Percentiles rank a stretch among this genome's conserved stretches.
These are phyloP conservation scores for Eucalyptus virginea DNA, from an alignment of 345 rosid species.

Conservation along the genomic window DNA sequence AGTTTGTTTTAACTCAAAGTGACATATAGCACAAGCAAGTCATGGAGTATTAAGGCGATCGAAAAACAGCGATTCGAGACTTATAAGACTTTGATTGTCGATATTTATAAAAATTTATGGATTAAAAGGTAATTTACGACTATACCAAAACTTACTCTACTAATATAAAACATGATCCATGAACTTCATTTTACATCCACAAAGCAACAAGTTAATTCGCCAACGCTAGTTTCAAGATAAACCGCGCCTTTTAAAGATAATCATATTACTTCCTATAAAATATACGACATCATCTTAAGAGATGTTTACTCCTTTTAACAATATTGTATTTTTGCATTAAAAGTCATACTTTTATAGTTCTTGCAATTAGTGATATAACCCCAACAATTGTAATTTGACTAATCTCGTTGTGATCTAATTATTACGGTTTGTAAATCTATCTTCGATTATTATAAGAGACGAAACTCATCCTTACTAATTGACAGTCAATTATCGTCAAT, in stretches of 20 bases:
- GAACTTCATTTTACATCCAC: background rate
- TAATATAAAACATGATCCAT: background rate
- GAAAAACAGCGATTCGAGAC: fast-evolving
- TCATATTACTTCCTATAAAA: background rate
- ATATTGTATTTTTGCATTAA: background rate
- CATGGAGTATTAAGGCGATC: background rate
- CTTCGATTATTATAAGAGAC: background rate
- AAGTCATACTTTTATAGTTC: background rate
- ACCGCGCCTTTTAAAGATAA: background rate
- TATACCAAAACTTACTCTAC: background rate
- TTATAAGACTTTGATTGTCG: background rate
- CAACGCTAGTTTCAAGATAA: background rate
- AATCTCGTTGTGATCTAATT: fast-evolving
- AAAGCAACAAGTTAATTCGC: background rate
- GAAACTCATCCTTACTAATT: background rate
- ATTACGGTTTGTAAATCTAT: background rate
- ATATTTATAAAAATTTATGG: background rate
- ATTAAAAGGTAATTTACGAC: background rate
- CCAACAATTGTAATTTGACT: background rate
- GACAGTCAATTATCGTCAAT: fast-evolving
- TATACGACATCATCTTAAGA: background rate
- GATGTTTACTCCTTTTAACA: background rate
- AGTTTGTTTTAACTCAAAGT: background rate
- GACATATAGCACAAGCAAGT: background rate
- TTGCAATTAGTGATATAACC: background rate